Base-by-base conservation (phyloP, 331 rosid genomes). In the Malus hybrid region DNA sequence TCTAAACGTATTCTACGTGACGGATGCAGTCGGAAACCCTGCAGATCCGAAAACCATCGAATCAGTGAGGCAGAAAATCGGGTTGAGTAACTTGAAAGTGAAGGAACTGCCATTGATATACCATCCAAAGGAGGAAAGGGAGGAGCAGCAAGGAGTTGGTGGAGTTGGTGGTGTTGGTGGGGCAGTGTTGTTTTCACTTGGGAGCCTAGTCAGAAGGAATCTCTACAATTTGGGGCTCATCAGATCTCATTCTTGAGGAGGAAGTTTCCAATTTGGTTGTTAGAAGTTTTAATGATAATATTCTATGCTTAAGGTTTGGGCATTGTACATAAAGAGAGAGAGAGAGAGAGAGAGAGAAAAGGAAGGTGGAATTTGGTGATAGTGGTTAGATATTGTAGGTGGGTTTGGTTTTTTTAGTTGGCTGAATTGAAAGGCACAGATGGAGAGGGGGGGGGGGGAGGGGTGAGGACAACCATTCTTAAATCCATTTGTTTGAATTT, bases 151-250 rank as follows among this genome's bases (percentile, higher is more conserved):
- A 69, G 74, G 82, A 9, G 88, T 80, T 67, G 44, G 29, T 28
- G 91, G 97, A 9, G 88, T 80, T 67, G 44, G 29, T 28, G 91
- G 97, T 80, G 89, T 87, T 60, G 99, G 99, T 71, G 99, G 97
- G 79, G 86, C 99, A 15, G 97, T 94, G 83, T 71, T 92, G 82
- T 80, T 91, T 42, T 88, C 93, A 39, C 89, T 94, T 33, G 97
- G 99, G 79, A 92, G 92, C 90, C 78, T 94, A 61, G 87, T 94
- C 79, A 90, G 86, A 76, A 90, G 93, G 87, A 94, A 94, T 82
- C 91, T 94, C 0, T 89, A 81, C 85, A 86, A 85, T 81, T 85
- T 92, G 88, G 99, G 99, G 60, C 80, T 90, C 71, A 90, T 94
- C 83, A 87, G 88, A 78, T 90, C 99, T 10, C 90, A 88, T 78